Conservation (phyloP, 2,329 filamentous ascomycete genomes). For the Zalaria sp. region DNA sequence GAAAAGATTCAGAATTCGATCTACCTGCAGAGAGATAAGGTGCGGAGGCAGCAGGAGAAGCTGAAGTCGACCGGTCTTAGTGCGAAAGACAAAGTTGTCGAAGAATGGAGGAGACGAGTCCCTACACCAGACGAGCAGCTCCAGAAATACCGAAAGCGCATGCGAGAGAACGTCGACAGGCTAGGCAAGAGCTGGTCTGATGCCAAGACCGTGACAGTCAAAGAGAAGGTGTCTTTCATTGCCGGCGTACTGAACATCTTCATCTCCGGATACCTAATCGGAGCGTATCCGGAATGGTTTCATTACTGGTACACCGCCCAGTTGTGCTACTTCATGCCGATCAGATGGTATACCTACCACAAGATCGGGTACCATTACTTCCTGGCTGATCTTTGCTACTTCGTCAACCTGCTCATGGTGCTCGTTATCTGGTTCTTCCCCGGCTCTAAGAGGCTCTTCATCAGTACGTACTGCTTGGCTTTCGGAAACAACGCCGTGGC, state of each 20-base stretch:
- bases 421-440: conserved; percentile 86
- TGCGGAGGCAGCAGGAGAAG: conserved; percentile 68
- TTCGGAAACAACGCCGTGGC: conserved; percentile 96
- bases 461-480: conserved; percentile 79
- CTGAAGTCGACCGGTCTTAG: conserved; percentile 60
- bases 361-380: conserved; percentile 93
- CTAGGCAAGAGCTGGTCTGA: conserved; percentile 78
- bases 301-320: conserved; percentile 64
- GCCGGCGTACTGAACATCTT: conserved; percentile 95
- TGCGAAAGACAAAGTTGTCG: conserved; percentile 80
- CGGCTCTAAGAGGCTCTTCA: conserved; percentile 77
- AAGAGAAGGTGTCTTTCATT: conserved; percentile 94
- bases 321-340: conserved; percentile 81
- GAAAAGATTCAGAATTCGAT: conserved; percentile 81
- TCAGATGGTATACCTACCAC: conserved; percentile 84
- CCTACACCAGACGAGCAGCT: conserved; percentile 85
- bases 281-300: conserved; percentile 71
- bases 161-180: conserved; percentile 80
- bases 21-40: conserved; percentile 69
- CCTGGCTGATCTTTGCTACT: conserved; percentile 93
- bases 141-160: conserved; percentile 75
- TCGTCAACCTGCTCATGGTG: conserved; percentile 78
- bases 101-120: conserved; percentile 78
- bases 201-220: conserved; percentile 70
- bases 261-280: conserved; percentile 86